Evolutionary conservation across 306 rosid genomes (phyloP).

Genomic region (Arachis stenosperma): DNA sequence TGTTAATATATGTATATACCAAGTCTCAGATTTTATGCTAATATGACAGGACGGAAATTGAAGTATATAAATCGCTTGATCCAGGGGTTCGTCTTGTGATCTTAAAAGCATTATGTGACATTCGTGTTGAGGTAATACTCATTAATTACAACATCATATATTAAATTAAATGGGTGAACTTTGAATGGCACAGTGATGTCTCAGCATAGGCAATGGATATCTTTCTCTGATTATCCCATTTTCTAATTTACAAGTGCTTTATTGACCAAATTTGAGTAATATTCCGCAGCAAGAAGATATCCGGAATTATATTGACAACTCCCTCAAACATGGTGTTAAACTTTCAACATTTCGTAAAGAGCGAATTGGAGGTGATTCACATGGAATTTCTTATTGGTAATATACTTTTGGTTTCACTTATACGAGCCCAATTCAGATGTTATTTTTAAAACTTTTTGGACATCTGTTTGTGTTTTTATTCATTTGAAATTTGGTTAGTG

Average conservation of each 20-base stretch:
- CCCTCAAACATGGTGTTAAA: conserved; percentile 82
- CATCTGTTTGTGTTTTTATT: conserved; percentile 35
- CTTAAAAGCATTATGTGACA: conserved; percentile 97
- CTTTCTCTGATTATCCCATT: conserved; percentile 15
- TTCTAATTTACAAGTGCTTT: conserved; percentile 33
- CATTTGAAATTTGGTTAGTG: conserved; percentile 46
- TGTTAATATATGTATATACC: conserved; percentile 40
- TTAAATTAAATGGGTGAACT: conserved; percentile 31
- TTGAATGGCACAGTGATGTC: conserved; percentile 33
- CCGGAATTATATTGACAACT: conserved; percentile 83
- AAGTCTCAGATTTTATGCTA: conserved; percentile 45
- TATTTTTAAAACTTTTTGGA: conserved; percentile 26
- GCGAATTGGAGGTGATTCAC: conserved; percentile 96
- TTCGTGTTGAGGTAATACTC: conserved; percentile 90
- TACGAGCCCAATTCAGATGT: conserved; percentile 24
- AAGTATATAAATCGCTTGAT: conserved; percentile 84
- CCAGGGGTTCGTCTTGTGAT: conserved; percentile 90
- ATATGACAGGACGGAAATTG: conserved; percentile 76
- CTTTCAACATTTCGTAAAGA: conserved; percentile 95
- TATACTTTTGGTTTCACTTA: conserved; percentile 41
- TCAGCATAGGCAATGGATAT: not conserved
- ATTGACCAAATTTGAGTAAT: conserved; percentile 44
- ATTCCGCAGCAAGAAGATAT: conserved; percentile 97
- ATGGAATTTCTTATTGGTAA: conserved; percentile 94
- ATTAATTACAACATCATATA: conserved; percentile 22